phyloP scores from a whole-genome alignment of 805 yeast genomes.

The Wickerhamomyces queroliae region DNA sequence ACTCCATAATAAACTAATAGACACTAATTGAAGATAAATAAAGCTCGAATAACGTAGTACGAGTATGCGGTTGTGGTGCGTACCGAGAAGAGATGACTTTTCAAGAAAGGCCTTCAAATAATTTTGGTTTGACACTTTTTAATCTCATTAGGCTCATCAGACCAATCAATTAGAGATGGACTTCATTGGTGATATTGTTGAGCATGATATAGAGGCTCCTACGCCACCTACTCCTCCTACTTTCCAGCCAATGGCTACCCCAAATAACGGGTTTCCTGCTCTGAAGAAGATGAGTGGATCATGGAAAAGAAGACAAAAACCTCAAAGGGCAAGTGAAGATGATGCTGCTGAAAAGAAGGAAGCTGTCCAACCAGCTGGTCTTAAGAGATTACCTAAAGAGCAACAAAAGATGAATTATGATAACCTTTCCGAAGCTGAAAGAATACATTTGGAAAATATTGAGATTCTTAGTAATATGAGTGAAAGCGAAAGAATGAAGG shows the following conservation, averaged over 20 bases:
- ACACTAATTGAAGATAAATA: not conserved
- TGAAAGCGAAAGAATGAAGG: constrained; percentile 55
- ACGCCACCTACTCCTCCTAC: constrained; percentile 91
- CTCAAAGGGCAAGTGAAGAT: constrained; percentile 88
- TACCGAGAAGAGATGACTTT: too few relatives aligned
- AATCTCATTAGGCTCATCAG: too few relatives aligned
- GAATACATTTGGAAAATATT: constrained; percentile 73
- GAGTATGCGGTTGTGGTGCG: too few relatives aligned
- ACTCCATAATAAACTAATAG: constrained; percentile 89
- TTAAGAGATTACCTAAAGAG: constrained; percentile 80
- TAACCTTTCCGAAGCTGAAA: constrained; percentile 54
- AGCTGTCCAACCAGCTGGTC: constrained; percentile 43
- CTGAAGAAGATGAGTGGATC: constrained; percentile 79
- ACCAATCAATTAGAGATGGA: constrained; percentile 67
- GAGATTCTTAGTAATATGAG: constrained; percentile 57
- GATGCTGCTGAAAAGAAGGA: constrained; percentile 53
- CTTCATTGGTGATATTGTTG: constrained; percentile 85
- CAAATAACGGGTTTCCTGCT: constrained; percentile 78
- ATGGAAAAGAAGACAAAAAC: constrained; percentile 75
- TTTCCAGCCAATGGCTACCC: constrained; percentile 71
- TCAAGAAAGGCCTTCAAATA: too few relatives aligned
- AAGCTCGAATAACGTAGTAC: too few relatives aligned
- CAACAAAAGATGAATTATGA: constrained; percentile 54
- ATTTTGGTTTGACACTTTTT: too few relatives aligned
- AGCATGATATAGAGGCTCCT: constrained; percentile 88